Base-by-base conservation (phyloP, 208 protist species). In the Acanthamoeba sp. region DNA sequence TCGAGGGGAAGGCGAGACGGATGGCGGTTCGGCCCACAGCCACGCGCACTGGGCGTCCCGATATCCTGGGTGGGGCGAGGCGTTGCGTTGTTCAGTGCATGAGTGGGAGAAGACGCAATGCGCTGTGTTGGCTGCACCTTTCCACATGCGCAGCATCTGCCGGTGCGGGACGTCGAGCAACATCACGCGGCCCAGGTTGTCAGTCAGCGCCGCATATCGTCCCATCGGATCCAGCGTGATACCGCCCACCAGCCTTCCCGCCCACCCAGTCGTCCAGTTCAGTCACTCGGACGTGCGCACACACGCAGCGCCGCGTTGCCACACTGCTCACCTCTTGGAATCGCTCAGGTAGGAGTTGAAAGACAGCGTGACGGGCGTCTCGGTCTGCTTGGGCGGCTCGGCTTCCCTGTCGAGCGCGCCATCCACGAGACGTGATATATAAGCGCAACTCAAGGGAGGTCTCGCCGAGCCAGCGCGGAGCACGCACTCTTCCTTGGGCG, bases 91-190 rank as follows among this genome's bases (percentile, higher is more conserved):
- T 71, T 76, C 91, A 42, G 69, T 88, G 94, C n/a, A n/a, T n/a
- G n/a, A n/a, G n/a, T n/a, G n/a, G n/a, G n/a, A n/a, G n/a, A n/a
- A n/a, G n/a, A n/a, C n/a, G n/a, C n/a, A n/a, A n/a, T n/a, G n/a
- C n/a, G n/a, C n/a, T n/a, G n/a, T n/a, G n/a, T n/a, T n/a, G n/a
- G n/a, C n/a, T n/a, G 48, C 6, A 10, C 95, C 95, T 93, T 96
- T 96, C 95, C 95, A 96, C n/a, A 95, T 78, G 62, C 80, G 91
- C 42, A 96, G 29, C 27, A 96, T 45, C 29, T 95, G 64, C 40
- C 85, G 59, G 55, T 93, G 92, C 24, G 93, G 80, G n/a, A 93
- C 38, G n/a, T 96, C 95, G n/a, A 96, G n/a, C 12, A 96, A 34
- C n/a, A 96, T 22, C 20, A 96, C 69, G 38, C 95, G 22, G 66